These are phyloP conservation scores for Chenopodium quinoa DNA, from an alignment of 148 eudicot genomes.

Conservation along the genomic window DNA sequence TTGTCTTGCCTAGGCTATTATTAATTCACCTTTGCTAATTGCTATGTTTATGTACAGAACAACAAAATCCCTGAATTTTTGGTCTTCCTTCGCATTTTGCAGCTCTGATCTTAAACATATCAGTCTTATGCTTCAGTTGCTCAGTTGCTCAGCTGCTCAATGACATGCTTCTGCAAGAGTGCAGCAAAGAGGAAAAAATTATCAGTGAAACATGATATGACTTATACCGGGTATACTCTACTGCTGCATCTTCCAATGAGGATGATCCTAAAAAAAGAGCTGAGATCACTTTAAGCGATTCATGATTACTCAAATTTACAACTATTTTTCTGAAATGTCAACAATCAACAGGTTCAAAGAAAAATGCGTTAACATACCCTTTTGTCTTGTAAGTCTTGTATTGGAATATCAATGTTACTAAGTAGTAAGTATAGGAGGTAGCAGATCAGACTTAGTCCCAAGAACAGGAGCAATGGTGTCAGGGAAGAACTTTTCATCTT, in stretches of 20 bases:
- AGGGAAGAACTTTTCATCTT: conserved; percentile 44
- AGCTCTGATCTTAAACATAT: not conserved
- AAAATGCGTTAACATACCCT: not conserved
- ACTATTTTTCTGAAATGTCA: too few relatives aligned
- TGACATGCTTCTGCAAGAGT: not conserved
- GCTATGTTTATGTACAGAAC: not conserved
- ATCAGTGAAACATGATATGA: not conserved
- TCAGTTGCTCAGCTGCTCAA: not conserved
- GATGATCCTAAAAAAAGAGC: not conserved
- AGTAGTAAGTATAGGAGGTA: conserved; percentile 63
- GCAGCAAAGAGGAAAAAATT: not conserved
- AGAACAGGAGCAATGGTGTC: conserved; percentile 66
- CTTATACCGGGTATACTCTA: too few relatives aligned
- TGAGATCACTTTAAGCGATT: too few relatives aligned
- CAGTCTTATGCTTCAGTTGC: not conserved
- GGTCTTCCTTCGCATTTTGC: not conserved
- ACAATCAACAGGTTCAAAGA: not conserved
- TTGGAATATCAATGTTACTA: not conserved
- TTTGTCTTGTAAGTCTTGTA: not conserved
- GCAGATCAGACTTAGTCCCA: conserved; percentile 38
- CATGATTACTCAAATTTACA: not conserved
- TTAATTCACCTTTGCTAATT: not conserved
- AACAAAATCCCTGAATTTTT: not conserved
- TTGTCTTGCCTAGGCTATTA: not conserved
- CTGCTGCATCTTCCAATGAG: not conserved